These are phyloP conservation scores for Juncus effusus DNA, from an alignment of 176 grass and related monocot species.

Conservation along the genomic window DNA sequence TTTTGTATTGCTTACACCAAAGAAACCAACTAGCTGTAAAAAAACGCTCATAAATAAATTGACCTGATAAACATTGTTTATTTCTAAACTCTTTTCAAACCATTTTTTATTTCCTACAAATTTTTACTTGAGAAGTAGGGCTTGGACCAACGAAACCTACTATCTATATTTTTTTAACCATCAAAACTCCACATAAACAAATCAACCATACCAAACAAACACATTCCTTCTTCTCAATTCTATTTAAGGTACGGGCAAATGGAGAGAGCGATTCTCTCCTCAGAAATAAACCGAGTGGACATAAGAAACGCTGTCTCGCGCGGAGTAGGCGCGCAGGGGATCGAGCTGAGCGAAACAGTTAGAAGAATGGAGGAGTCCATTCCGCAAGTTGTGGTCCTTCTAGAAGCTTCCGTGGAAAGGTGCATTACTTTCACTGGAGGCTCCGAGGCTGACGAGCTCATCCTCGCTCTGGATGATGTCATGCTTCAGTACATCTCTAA, in stretches of 20 bases:
- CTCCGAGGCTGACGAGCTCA: conserved; percentile 90
- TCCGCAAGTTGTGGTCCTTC: conserved; percentile 77
- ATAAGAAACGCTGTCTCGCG: conserved; percentile 84
- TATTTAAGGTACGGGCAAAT: conserved; percentile 93
- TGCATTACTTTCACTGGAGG: conserved; percentile 93
- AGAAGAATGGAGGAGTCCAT: conserved; percentile 98
- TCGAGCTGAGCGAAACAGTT: conserved; percentile 97
- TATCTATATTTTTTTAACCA: too few species aligned
- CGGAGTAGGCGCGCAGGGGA: conserved; percentile 89
- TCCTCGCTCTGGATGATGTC: conserved; percentile 76
- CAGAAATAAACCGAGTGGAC: conserved; percentile 73
- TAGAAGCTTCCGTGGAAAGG: conserved; percentile 95
- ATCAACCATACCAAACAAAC: too few species aligned
- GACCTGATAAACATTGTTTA: too few species aligned
- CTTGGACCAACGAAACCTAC: too few species aligned
- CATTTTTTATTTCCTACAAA: too few species aligned
- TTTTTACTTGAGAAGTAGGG: too few species aligned
- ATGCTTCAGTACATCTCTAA: conserved; percentile 95
- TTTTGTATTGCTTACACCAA: too few species aligned
- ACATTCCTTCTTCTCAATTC: too few species aligned
- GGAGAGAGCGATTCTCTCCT: conserved; percentile 87
- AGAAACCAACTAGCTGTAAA: too few species aligned
- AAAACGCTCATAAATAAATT: too few species aligned
- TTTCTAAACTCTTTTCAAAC: too few species aligned
- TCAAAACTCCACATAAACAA: too few species aligned